Evolutionary conservation across 345 rosid genomes (phyloP), one percentile per base, ranked within the genome.

Genomic region (Citrus trifoliata): DNA sequence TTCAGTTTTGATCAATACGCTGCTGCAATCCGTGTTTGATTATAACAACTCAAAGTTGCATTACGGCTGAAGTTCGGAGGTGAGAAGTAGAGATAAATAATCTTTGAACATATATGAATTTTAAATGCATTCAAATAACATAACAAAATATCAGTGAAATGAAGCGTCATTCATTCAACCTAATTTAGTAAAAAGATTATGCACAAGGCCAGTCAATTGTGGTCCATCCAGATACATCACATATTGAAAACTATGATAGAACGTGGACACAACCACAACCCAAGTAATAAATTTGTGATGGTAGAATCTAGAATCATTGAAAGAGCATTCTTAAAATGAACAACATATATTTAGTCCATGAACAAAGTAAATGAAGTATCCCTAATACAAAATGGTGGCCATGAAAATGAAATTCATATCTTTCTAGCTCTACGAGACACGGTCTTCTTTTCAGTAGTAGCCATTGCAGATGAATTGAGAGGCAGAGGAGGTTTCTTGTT

Each of bases 401-500:
- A 32, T 25, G 48, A 42, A 13, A 46, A 3, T 64, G 71, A 40
- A 16, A 42, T 42, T 87, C 80, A 89, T 32, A 83, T 70, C 73
- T 76, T 86, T 70, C 79, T 77, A 2, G 61, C 73, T 53, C 88
- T 81, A 59, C 87, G 60, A 66, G 78, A 42, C 12, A 32, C 78
- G 7, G 69, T 30, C 78, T 79, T 88, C 79, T 80, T 67, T n/a
- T 73, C 84, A 40, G 76, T 77, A 6, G 85, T 86, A 14, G 59
- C 25, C 1, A 61, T 76, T 10, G 82, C 65, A 1, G 86, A 82
- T 59, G 14, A 71, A 40, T 77, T 75, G 21, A 83, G 35, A 42
- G 90, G 84, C 73, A 88, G 59, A 2, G 96, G 89, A 58, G 94
- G 94, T 75, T 90, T 93, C 86, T 82, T 89, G 82, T 85, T 93